Evolutionary conservation across 805 yeast species (phyloP).

Genomic region (Starmerella apicola): DNA sequence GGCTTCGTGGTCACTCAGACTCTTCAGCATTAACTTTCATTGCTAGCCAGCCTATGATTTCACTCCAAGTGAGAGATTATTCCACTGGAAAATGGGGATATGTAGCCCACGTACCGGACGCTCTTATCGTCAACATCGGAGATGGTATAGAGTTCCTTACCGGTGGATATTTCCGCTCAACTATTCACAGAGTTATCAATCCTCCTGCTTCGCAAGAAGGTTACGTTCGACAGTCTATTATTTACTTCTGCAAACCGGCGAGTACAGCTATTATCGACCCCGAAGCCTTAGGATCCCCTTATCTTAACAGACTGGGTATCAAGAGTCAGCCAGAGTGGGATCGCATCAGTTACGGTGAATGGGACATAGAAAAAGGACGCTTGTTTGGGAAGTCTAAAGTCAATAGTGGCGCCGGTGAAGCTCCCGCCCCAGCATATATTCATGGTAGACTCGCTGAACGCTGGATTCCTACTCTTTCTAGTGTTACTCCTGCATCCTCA

Average conservation of each 20-base stretch:
- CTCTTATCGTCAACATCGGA: slow-evolving; percentile 34
- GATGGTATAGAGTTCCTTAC: slow-evolving; percentile 33
- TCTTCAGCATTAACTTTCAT: slow-evolving; percentile 33
- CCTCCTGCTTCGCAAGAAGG: slow-evolving; percentile 35
- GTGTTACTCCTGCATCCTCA: no score
- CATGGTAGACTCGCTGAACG: slow-evolving; percentile 35
- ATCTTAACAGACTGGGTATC: slow-evolving; percentile 28
- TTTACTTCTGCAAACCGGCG: slow-evolving; percentile 35
- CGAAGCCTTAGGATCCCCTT: slow-evolving; percentile 31
- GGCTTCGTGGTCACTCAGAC: slow-evolving; percentile 40
- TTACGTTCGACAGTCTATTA: slow-evolving; percentile 31
- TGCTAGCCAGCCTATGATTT: slow-evolving; percentile 32
- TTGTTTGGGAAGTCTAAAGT: slow-evolving; percentile 34
- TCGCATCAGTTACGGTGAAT: slow-evolving; percentile 31
- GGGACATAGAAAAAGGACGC: slow-evolving; percentile 38
- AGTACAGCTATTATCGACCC: slow-evolving; percentile 32
- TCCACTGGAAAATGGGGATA: slow-evolving; percentile 30
- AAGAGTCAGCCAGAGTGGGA: slow-evolving; percentile 29
- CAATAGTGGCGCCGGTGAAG: slow-evolving; percentile 29
- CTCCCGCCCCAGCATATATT: slow-evolving; percentile 30
- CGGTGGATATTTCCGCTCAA: slow-evolving; percentile 37
- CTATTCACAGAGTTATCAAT: slow-evolving; percentile 37
- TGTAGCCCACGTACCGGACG: slow-evolving; percentile 29
- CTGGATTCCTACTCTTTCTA: slow-evolving; percentile 32
- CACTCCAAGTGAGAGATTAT: slow-evolving; percentile 32